Evolutionary conservation across 805 yeast species (phyloP), one percentile per base, ranked within the genome.

Genomic region (Metschnikowia kunwiensis): DNA sequence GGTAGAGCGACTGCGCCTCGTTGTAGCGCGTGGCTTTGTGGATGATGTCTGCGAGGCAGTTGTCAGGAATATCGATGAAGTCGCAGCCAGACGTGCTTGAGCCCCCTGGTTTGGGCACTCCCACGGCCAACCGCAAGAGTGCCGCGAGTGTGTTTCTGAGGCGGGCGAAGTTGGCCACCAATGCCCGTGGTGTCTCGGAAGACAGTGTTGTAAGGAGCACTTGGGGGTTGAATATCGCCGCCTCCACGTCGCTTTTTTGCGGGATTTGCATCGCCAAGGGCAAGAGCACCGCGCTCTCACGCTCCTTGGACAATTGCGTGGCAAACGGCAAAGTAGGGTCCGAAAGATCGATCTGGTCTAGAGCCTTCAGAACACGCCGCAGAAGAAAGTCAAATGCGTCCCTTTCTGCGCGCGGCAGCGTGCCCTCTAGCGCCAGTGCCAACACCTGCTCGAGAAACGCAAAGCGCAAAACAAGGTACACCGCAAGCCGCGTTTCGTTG

Each of bases 251-350:
- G 8, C 18, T 35, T 2, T 31, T 23, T 3, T 31, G 3, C 8
- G 50, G 50, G 11, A 40, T 41, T 9, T 24, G 13, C 37, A 46
- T 32, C 13, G 44, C 42, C 18, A 46, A 34, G 5, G 48, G 48
- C 26, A 46, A 5, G 12, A 46, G 40, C 9, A 24, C n/a, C 11
- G 46, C 31, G 30, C 37, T 30, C 32, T 46, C 50, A 3, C 20
- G 24, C 19, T 38, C 48, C 13, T 40, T 39, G 12, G 40, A 14
- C 8, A 46, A 13, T 13, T 13, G 15, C 6, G 12, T 17, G 10
- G 11, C 17, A 6, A 39, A 15, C 20, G 33, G 30, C n/a, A 32
- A 6, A 12, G 22, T 9, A 5, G 9, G 15, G 25, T 18, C 36
- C 9, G 16, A 6, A 9, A 10, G 8, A 14, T 27, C 34, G 9